Evolutionary conservation across 2,329 filamentous ascomycete species (phyloP).

Genomic region (Botrytis aclada): DNA sequence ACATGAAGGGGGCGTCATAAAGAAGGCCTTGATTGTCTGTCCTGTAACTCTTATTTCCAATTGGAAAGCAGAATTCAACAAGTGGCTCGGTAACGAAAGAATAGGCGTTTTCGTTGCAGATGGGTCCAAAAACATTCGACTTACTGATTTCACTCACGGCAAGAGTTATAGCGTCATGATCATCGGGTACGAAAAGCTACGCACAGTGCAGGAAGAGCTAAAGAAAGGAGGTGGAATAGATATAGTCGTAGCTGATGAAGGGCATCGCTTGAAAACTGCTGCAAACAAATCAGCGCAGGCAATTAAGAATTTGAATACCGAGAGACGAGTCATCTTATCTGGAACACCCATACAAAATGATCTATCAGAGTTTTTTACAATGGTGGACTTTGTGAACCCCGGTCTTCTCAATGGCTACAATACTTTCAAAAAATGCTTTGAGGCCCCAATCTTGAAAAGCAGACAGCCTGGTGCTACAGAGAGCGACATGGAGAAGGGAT

Average conservation of each 20-base stretch:
- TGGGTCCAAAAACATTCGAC: constrained; percentile 52
- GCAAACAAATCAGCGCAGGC: constrained; percentile 89
- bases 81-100: constrained; percentile 69
- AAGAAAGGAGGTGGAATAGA: constrained; percentile 62
- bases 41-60: constrained; percentile 70
- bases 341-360: constrained; percentile 97
- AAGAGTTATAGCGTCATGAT: constrained; percentile 69
- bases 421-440: constrained; percentile 93
- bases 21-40: constrained; percentile 70
- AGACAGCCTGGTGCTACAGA: constrained; percentile 50
- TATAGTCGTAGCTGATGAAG: constrained; percentile 96
- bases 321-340: constrained; percentile 37
- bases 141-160: constrained; percentile 67
- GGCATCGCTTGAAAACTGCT: constrained; percentile 95
- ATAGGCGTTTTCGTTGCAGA: constrained; percentile 66
- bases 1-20: constrained; percentile 54
- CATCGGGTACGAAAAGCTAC: constrained; percentile 69
- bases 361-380: constrained; percentile 86
- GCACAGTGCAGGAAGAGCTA: constrained; percentile 62
- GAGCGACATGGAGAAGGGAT: constrained; percentile 67
- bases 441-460: constrained; percentile 80
- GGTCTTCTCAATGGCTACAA: constrained; percentile 91
- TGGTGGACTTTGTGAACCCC: constrained; percentile 89
- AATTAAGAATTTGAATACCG: constrained; percentile 82
- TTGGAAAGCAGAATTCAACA: constrained; percentile 70